These are phyloP conservation scores for Aspergillus conjunctus DNA, from an alignment of 495 filamentous ascomycete species.

Conservation along the genomic window DNA sequence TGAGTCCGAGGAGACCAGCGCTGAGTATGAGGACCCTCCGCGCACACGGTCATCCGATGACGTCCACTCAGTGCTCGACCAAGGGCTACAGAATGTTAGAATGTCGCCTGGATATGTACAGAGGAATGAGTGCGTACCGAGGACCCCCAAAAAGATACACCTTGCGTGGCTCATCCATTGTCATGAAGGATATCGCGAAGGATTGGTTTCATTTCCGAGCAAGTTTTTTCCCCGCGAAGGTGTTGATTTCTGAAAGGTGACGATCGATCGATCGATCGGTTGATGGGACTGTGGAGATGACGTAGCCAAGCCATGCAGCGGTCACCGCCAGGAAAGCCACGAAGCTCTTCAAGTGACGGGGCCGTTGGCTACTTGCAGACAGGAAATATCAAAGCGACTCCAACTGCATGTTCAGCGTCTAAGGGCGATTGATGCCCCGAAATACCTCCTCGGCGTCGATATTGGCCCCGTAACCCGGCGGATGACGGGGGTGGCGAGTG, in stretches of 20 bases:
- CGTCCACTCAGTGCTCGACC: constrained; percentile 63
- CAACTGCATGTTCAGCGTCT: no score
- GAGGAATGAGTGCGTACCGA: constrained; percentile 10
- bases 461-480: no score
- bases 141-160: constrained; percentile 21
- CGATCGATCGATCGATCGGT: constrained; percentile 14
- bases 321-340: no score
- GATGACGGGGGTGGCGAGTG: no score
- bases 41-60: constrained; percentile 72
- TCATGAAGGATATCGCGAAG: neutral
- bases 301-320: no score
- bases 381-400: no score
- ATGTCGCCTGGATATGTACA: neutral
- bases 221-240: neutral
- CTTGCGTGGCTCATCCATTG: neutral
- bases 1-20: constrained; percentile 38
- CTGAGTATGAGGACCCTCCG: constrained; percentile 66
- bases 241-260: neutral
- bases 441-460: no score
- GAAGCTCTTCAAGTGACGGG: no score
- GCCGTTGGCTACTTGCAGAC: no score
- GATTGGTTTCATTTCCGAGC: neutral
- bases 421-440: no score
- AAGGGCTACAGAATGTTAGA: constrained; percentile 34
- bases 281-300: neutral